These are phyloP conservation scores for Huntiella abstrusa DNA, from an alignment of 2,329 filamentous ascomycete species.

Conservation along the genomic window DNA sequence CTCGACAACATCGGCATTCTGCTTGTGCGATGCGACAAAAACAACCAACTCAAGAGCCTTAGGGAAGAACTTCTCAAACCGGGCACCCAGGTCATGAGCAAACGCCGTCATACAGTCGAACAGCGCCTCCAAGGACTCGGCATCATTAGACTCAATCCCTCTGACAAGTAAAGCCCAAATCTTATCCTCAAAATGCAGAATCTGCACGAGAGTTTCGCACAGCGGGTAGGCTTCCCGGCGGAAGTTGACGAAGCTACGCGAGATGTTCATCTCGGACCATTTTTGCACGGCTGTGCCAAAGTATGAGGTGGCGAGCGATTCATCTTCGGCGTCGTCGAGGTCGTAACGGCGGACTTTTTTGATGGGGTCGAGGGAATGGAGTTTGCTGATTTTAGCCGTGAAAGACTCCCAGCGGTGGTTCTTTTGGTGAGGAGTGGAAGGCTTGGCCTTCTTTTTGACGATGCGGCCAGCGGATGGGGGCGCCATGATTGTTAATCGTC, in stretches of 20 bases:
- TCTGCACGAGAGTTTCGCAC: constrained; percentile 77
- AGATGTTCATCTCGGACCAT: constrained; percentile 85
- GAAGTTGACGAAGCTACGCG: constrained; percentile 62
- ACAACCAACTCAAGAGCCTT: constrained; percentile 57
- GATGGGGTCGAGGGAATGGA: constrained; percentile 78
- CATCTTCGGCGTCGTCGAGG: constrained; percentile 54
- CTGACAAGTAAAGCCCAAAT: constrained; percentile 62
- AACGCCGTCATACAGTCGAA: constrained; percentile 80
- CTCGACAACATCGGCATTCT: constrained; percentile 79
- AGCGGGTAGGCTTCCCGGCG: constrained; percentile 54
- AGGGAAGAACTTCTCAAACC: constrained; percentile 78
- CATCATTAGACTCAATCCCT: constrained; percentile 61
- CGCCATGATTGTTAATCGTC: constrained; percentile 26
- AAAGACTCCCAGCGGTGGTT: constrained; percentile 87
- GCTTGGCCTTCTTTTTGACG: constrained; percentile 50
- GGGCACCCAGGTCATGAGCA: constrained; percentile 74
- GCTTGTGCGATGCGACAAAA: constrained; percentile 55
- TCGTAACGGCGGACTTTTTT: constrained; percentile 73
- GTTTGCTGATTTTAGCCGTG: constrained; percentile 69
- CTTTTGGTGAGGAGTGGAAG: constrained; percentile 54
- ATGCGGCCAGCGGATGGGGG: constrained; percentile 47
- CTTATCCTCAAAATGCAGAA: constrained; percentile 73
- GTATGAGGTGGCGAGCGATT: constrained; percentile 64
- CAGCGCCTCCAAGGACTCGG: constrained; percentile 66
- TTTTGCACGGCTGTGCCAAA: constrained; percentile 65